Base-by-base conservation (phyloP, 129 eudicot genomes). In the Flaveria ramosissima region DNA sequence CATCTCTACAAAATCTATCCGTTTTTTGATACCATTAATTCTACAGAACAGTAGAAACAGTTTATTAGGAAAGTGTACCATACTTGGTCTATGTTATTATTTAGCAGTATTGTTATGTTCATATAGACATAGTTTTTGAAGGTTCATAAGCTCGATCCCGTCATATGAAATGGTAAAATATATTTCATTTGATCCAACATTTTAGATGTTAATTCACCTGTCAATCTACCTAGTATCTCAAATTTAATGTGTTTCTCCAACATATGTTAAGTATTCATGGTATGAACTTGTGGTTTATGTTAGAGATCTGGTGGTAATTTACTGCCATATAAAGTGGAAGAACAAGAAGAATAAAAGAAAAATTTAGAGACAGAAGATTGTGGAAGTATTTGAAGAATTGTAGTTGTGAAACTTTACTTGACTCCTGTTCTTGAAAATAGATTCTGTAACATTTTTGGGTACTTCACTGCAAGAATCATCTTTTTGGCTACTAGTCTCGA, bases 1-100 rank as follows among this genome's bases (percentile, higher is more conserved):
- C 63, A 56, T 64, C 46, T 64, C 69, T 64, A 24, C 41, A 64
- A 64, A 30, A 64, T 65, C 20, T 15, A 65, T 63, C 20, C 6
- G 21, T 13, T 63, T 63, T 24, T 63, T 43, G 46, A 14, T 15
- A 63, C 24, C 39, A 60, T 59, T 60, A 1, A 24, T 11, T 60
- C 39, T 55, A 24, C 7, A 56, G 24, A 19, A 19, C 13, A 20
- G 20, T 56, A 19, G 13, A 3, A 19, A 20, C 26, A 56, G 50
- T 56, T 56, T 19, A 19, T 20, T 8, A 17, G 10, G 26, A 20
- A 56, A 56, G 62, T 56, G 27, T 19, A 7, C 61, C 17, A 17
- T 55, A 55, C 61, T 19, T 17, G 61, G 13, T 55, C 61, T 19
- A 56, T 26, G 9, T 16, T n/a, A 9, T 52, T 16, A n/a, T 6